phyloP scores from a whole-genome alignment of 768 basidiomycete species.

The Auricularia heimuer region DNA sequence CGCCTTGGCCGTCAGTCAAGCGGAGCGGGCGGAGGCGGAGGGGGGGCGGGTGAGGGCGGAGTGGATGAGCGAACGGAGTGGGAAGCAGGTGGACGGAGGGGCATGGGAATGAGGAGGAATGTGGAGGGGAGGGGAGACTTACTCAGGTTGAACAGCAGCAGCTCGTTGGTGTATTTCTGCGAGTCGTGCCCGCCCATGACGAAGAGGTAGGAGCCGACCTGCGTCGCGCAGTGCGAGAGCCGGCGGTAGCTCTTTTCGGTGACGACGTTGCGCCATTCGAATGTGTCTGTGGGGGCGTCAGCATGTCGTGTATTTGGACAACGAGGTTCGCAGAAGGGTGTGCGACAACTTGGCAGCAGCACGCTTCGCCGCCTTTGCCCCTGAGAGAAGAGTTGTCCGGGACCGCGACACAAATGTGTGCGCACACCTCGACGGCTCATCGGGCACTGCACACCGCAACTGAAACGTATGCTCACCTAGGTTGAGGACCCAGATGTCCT shows the following conservation, averaged over 20 bases:
- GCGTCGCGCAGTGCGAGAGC: slow-evolving; percentile 78
- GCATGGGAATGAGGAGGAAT: no score
- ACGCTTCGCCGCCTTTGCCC: no score
- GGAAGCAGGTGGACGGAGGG: no score
- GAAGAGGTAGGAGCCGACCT: slow-evolving; percentile 87
- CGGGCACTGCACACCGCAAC: background rate
- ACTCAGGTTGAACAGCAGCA: slow-evolving; percentile 86
- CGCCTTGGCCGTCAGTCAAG: slow-evolving; percentile 4
- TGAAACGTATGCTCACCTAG: slow-evolving; percentile 46
- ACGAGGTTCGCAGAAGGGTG: no score
- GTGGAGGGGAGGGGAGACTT: slow-evolving; percentile 7
- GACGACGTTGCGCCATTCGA: slow-evolving; percentile 25
- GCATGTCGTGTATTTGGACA: background rate
- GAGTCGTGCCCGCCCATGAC: slow-evolving; percentile 86
- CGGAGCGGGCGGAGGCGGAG: background rate
- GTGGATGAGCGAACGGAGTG: no score
- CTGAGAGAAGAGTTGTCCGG: no score
- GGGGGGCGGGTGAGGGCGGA: no score
- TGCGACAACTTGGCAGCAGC: no score
- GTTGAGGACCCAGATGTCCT: slow-evolving; percentile 80
- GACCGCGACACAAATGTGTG: no score
- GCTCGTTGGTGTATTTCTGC: slow-evolving; percentile 51
- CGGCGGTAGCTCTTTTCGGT: slow-evolving; percentile 41
- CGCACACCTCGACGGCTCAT: no score
- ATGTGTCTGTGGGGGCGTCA: slow-evolving; percentile 19